phyloP scores from a whole-genome alignment of 768 basidiomycete species.

The Saitozyma sp. region DNA sequence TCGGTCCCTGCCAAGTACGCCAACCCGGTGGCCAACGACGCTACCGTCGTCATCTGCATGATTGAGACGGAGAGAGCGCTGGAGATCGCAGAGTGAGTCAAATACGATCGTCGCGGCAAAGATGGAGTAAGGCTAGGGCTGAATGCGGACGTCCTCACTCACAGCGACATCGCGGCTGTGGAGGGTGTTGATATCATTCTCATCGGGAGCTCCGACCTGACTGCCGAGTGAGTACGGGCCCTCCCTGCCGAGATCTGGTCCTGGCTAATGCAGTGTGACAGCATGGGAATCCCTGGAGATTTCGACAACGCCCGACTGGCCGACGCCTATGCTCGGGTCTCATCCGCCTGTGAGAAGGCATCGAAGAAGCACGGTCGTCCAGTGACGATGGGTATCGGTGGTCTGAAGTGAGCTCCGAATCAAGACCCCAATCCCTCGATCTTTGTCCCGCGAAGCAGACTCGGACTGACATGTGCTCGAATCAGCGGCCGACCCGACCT shows the following conservation, averaged over 20 bases:
- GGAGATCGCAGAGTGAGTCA: constrained; percentile 29
- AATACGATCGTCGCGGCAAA: not conserved
- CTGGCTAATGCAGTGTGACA: constrained; percentile 7
- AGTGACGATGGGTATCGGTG: constrained; percentile 34
- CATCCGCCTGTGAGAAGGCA: constrained; percentile 24
- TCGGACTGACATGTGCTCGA: not conserved
- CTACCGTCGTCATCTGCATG: constrained; percentile 34
- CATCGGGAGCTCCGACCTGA: constrained; percentile 33
- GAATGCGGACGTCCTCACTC: not conserved
- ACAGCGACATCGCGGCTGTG: constrained; percentile 39
- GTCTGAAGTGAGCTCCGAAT: constrained; percentile 24
- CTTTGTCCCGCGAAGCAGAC: too few species aligned
- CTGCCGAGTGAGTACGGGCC: constrained; percentile 25
- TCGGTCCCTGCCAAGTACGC: constrained; percentile 24
- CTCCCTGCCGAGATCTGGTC: not conserved
- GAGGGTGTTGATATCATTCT: constrained; percentile 34
- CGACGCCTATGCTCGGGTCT: constrained; percentile 25
- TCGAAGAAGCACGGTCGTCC: constrained; percentile 19
- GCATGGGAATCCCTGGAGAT: constrained; percentile 43
- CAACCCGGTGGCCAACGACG: constrained; percentile 28
- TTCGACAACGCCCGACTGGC: constrained; percentile 23
- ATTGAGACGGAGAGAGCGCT: constrained; percentile 33
- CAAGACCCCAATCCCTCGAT: not conserved
- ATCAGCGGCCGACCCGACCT: constrained; percentile 29
- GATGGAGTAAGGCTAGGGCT: not conserved